phyloP scores from a whole-genome alignment of 352 stramenopile species.

The Phytophthora gonapodyides region DNA sequence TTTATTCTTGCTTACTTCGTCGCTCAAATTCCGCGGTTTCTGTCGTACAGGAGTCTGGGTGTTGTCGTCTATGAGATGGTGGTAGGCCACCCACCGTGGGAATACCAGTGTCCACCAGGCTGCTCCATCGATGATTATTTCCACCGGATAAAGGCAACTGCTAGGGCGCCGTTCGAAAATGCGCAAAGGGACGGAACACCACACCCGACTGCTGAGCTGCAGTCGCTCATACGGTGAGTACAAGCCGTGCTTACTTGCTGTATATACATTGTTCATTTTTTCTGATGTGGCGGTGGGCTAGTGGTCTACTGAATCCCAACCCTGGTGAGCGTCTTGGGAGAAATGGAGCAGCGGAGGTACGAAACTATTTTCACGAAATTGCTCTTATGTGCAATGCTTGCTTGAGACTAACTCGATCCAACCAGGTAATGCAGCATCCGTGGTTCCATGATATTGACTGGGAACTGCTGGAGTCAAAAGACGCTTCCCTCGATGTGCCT shows the following conservation, averaged over 20 bases:
- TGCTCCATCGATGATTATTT: slow-evolving; percentile 42
- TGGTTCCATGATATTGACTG: slow-evolving; percentile 73
- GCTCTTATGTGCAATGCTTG: too few species aligned
- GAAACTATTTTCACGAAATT: neutral
- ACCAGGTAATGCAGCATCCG: slow-evolving; percentile 58
- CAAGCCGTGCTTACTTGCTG: too few species aligned
- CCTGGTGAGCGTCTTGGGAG: slow-evolving; percentile 48
- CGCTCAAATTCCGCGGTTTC: neutral
- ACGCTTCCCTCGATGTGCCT: slow-evolving; percentile 15
- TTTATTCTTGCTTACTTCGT: neutral
- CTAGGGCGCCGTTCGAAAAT: slow-evolving; percentile 11
- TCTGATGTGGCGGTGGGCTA: neutral
- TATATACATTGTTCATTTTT: neutral
- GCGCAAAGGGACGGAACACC: neutral
- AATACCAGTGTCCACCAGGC: slow-evolving; percentile 50
- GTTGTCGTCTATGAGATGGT: slow-evolving; percentile 84
- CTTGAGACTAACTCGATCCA: neutral
- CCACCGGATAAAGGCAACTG: slow-evolving; percentile 29
- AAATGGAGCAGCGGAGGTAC: slow-evolving; percentile 42
- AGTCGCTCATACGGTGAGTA: slow-evolving; percentile 40
- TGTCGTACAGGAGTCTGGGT: slow-evolving; percentile 55
- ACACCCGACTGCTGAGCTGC: slow-evolving; percentile 22
- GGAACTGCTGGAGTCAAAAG: slow-evolving; percentile 30
- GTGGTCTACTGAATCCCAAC: slow-evolving; percentile 36
- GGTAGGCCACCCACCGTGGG: slow-evolving; percentile 61